phyloP scores from a whole-genome alignment of 75 land plant species.

The Sequoiadendron giganteum region DNA sequence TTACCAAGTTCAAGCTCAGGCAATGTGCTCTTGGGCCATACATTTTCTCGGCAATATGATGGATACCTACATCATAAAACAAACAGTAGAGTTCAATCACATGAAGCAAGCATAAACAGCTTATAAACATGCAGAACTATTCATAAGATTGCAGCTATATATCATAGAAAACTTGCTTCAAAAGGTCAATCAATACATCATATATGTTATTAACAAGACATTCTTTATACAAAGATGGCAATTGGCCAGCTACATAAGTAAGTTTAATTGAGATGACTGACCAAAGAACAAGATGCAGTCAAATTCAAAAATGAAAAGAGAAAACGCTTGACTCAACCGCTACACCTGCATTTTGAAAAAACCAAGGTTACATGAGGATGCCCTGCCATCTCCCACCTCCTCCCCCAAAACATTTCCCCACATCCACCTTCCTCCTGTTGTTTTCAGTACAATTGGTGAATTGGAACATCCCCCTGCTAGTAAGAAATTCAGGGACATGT shows the following conservation, averaged over 20 bases:
- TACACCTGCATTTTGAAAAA: background rate
- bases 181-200: background rate
- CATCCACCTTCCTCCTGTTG: too few relatives aligned
- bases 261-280: background rate
- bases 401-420: too few relatives aligned
- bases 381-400: too few relatives aligned
- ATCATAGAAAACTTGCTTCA: background rate
- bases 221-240: background rate
- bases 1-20: constrained; percentile 92
- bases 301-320: background rate
- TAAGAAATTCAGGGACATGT: too few relatives aligned
- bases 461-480: too few relatives aligned
- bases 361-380: background rate
- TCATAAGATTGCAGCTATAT: background rate
- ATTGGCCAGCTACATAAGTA: background rate
- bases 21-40: constrained; percentile 72
- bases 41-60: constrained; percentile 79
- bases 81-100: background rate
- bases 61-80: background rate
- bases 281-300: background rate
- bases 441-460: too few relatives aligned
- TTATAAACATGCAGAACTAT: background rate
- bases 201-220: background rate
- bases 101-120: background rate
- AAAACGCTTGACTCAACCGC: background rate